These are phyloP conservation scores for Russula griseocarnosa DNA, from an alignment of 768 basidiomycete species.

Conservation along the genomic window DNA sequence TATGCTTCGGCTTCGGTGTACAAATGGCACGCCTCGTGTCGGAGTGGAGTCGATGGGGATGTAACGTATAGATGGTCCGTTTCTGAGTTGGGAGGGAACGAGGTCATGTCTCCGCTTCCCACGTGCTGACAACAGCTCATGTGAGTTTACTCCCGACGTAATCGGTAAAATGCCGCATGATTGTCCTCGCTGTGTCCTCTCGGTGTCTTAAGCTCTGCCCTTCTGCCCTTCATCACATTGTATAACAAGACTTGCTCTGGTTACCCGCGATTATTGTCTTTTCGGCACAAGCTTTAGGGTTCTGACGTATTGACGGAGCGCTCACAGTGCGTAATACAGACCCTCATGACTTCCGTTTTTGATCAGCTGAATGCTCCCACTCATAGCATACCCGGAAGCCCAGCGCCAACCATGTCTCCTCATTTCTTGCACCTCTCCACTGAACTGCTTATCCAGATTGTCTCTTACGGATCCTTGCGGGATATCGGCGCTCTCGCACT, in stretches of 20 bases:
- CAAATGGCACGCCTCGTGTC: neutral
- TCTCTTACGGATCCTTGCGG: slow-evolving; percentile 16
- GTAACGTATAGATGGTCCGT: neutral
- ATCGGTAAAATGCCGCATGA: neutral
- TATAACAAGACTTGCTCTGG: slow-evolving; percentile 3
- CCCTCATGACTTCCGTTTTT: neutral
- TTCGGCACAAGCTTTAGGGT: neutral
- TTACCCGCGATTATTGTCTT: neutral
- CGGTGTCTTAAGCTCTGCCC: neutral
- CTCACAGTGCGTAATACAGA: slow-evolving; percentile 12
- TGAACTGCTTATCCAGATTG: slow-evolving; percentile 24
- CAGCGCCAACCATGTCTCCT: slow-evolving; percentile 17
- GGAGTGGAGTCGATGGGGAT: neutral
- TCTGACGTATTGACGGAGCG: neutral
- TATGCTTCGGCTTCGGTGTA: neutral
- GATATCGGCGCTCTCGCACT: slow-evolving; percentile 19
- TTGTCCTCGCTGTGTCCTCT: neutral
- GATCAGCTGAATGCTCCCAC: neutral
- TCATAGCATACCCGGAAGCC: slow-evolving; percentile 6
- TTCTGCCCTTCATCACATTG: neutral
- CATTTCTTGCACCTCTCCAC: slow-evolving; percentile 24
- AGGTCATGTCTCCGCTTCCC: neutral
- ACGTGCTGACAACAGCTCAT: slow-evolving; percentile 3
- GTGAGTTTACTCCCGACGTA: neutral
- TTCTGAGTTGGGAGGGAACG: neutral